These are phyloP conservation scores for Bombardia bombarda DNA, from an alignment of 495 filamentous ascomycete species.

Conservation along the genomic window DNA sequence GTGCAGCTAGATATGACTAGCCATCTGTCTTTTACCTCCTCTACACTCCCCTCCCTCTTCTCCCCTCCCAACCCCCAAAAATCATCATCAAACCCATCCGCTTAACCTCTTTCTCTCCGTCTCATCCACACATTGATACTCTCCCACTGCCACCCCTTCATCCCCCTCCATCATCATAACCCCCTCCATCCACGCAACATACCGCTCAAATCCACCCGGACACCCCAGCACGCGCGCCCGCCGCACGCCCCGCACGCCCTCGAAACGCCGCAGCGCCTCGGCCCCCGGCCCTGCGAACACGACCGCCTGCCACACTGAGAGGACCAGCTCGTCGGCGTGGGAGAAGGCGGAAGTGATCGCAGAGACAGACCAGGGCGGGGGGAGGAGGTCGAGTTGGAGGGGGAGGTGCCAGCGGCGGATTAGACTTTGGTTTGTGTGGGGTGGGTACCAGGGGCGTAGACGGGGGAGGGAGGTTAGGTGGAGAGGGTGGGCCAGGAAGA, in stretches of 20 bases:
- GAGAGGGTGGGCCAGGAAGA: conserved; percentile 42
- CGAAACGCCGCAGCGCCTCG: conserved; percentile 36
- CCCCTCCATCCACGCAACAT: conserved; percentile 36
- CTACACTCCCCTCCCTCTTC: too few relatives aligned
- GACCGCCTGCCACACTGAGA: conserved; percentile 39
- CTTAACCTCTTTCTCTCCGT: conserved; percentile 9
- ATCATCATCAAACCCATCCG: conserved; percentile 6
- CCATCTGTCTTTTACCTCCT: too few relatives aligned
- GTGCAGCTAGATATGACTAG: too few relatives aligned
- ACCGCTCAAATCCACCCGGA: conserved; percentile 30
- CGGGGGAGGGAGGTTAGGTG: conserved; percentile 38
- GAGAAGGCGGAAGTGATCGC: conserved; percentile 30
- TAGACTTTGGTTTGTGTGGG: conserved; percentile 20
- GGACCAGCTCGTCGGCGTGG: conserved; percentile 33
- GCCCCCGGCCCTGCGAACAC: conserved; percentile 32
- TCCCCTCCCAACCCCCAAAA: too few relatives aligned
- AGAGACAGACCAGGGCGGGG: conserved; percentile 4
- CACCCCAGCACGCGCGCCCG: conserved; percentile 33
- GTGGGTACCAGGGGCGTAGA: conserved; percentile 22
- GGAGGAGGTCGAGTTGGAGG: conserved; percentile 7
- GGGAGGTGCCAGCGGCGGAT: conserved; percentile 32
- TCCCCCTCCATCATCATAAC: conserved; percentile 28
- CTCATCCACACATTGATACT: conserved; percentile 11
- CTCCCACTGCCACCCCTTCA: conserved; percentile 7
- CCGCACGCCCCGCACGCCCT: conserved; percentile 42